A percentile compares a stretch with the other conserved stretches of the same genome.
Conservation (phyloP, 2,329 filamentous ascomycete genomes). For the Trichoderma arundinaceum region DNA sequence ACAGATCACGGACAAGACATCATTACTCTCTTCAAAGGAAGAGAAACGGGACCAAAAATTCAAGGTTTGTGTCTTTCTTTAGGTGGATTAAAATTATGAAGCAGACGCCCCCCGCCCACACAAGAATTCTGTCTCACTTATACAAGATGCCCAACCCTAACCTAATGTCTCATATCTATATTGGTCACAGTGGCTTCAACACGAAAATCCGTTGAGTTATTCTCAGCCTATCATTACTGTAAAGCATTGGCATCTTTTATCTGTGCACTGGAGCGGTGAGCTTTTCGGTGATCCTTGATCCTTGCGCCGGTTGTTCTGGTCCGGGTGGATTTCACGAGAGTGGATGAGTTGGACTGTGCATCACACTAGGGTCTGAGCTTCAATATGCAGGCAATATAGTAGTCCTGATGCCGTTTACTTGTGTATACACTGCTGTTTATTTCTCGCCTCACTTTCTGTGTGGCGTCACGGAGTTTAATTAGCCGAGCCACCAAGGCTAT, state of each 20-base stretch:
- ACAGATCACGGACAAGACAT: neutral
- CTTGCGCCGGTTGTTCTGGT: neutral
- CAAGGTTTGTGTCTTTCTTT: neutral
- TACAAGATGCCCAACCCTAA: neutral
- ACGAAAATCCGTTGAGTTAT: neutral
- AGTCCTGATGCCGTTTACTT: neutral
- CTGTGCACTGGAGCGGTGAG: neutral
- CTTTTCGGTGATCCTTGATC: conserved; percentile 17
- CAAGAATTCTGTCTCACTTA: neutral
- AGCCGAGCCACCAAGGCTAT: too few relatives aligned
- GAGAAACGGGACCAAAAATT: neutral
- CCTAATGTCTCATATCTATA: neutral
- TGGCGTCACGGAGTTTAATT: neutral
- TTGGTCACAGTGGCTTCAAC: neutral
- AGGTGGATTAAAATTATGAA: neutral
- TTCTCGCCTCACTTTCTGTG: too few relatives aligned
- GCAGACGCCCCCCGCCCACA: neutral
- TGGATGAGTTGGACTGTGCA: neutral
- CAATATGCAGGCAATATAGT: neutral
- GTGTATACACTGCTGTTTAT: neutral
- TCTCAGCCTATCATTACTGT: neutral
- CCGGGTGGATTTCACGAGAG: too few relatives aligned
- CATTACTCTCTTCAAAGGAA: too few relatives aligned
- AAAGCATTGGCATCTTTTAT: neutral
- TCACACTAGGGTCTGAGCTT: neutral